Evolutionary conservation across 1,139 yeast species (phyloP).

Genomic region (Tardiomyces digboiensis): DNA sequence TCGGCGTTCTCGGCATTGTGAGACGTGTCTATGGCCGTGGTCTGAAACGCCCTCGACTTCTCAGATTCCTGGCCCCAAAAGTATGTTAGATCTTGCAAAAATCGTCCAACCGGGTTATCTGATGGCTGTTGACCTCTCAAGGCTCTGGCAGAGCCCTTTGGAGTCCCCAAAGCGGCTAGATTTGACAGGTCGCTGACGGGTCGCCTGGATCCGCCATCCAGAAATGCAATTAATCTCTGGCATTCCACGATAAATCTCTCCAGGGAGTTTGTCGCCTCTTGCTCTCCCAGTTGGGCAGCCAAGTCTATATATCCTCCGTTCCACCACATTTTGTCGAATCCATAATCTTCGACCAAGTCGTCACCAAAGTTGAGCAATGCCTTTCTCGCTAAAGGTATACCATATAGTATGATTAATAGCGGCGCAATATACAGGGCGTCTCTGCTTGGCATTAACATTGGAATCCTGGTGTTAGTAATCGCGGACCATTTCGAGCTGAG

Average conservation of each 20-base stretch:
- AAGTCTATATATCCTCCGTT: constrained; percentile 24
- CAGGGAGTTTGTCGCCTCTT: constrained; percentile 10
- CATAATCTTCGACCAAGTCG: constrained; percentile 26
- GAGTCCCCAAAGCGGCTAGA: constrained; percentile 18
- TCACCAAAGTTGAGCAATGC: constrained; percentile 26
- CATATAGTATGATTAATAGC: constrained; percentile 33
- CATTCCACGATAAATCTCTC: constrained; percentile 26
- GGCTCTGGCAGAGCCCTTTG: constrained; percentile 18
- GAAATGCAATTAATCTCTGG: constrained; percentile 36
- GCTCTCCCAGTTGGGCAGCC: constrained; percentile 7
- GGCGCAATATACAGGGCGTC: constrained; percentile 32
- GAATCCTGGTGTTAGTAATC: constrained; percentile 13
- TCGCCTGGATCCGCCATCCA: constrained; percentile 32
- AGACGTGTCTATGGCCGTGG: constrained; percentile 9
- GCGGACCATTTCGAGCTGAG: neutral
- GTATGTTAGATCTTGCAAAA: constrained; percentile 10
- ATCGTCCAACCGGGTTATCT: constrained; percentile 15
- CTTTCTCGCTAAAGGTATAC: constrained; percentile 32
- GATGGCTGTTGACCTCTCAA: constrained; percentile 19
- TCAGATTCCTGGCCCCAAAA: constrained; percentile 11
- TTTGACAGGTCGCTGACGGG: constrained; percentile 32
- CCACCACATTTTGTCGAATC: constrained; percentile 37
- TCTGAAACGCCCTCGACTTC: constrained; percentile 10
- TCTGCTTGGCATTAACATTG: constrained; percentile 30
- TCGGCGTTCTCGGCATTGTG: constrained; percentile 10